Percentiles rank a stretch among this genome's conserved stretches.
Evolutionary conservation across 2,329 filamentous ascomycete species (phyloP).

Genomic region (Tothia fuscella): DNA sequence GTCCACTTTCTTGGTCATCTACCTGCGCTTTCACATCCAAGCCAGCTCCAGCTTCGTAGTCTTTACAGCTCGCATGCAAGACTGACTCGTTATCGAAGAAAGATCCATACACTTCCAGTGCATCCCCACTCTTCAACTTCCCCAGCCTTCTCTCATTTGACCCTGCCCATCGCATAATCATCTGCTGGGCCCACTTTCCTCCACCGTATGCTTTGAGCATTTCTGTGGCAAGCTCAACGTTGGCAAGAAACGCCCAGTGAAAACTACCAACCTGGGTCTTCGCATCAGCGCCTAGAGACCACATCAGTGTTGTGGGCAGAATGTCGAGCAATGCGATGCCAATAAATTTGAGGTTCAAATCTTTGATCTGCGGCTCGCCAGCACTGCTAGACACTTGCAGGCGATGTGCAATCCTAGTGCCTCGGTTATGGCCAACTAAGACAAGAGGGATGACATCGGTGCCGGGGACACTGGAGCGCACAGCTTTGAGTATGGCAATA

Average conservation of each 20-base stretch:
- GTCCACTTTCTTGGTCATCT: slow-evolving; percentile 32
- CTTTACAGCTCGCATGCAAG: slow-evolving; percentile 32
- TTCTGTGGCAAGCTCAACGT: slow-evolving; percentile 29
- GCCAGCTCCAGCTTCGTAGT: slow-evolving; percentile 34
- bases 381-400: slow-evolving; percentile 3
- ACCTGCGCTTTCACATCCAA: slow-evolving; percentile 33
- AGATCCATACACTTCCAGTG: slow-evolving; percentile 32
- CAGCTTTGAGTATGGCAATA: background rate
- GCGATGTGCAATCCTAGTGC: slow-evolving; percentile 20
- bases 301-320: slow-evolving; percentile 38
- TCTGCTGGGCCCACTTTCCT: slow-evolving; percentile 25
- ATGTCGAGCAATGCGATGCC: slow-evolving; percentile 37
- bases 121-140: slow-evolving; percentile 22
- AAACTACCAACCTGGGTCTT: slow-evolving; percentile 28
- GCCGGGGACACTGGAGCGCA: background rate
- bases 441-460: slow-evolving; percentile 21
- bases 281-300: slow-evolving; percentile 26
- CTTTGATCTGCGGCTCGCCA: background rate
- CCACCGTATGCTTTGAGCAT: slow-evolving; percentile 34
- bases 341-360: slow-evolving; percentile 22
- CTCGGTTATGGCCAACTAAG: slow-evolving; percentile 39
- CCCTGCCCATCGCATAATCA: slow-evolving; percentile 23
- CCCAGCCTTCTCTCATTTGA: slow-evolving; percentile 13
- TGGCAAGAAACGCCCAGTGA: slow-evolving; percentile 42
- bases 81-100: slow-evolving; percentile 32